Percentiles rank a stretch among this genome's conserved stretches.
Conservation (phyloP, 2,329 filamentous ascomycete genomes). For the Colletotrichum zoysiae region DNA sequence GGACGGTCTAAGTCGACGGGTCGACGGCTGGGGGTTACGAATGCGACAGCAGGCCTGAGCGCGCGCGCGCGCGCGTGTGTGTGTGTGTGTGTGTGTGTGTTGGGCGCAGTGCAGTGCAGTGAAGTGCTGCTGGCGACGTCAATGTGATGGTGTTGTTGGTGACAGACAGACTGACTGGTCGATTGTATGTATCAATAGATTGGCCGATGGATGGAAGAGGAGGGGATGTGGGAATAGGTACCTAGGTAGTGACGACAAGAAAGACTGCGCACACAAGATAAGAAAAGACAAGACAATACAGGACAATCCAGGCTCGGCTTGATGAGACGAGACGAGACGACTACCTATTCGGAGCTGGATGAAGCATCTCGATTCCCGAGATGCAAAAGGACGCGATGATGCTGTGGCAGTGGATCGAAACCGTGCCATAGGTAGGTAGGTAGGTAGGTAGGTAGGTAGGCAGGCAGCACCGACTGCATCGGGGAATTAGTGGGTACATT, state of each 20-base stretch:
- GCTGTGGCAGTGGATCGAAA: constrained; percentile 21
- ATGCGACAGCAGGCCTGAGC: constrained; percentile 21
- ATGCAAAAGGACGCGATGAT: constrained; percentile 20
- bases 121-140: constrained; percentile 7
- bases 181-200: neutral
- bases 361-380: constrained; percentile 31
- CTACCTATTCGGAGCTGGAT: neutral
- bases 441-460: too few relatives aligned
- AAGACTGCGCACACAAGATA: neutral
- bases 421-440: neutral
- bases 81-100: too few relatives aligned
- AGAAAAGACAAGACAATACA: constrained; percentile 18
- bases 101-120: neutral
- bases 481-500: constrained; percentile 30
- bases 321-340: constrained; percentile 9
- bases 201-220: neutral
- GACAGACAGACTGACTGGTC: neutral
- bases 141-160: constrained; percentile 12
- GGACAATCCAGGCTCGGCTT: neutral
- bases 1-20: constrained; percentile 18
- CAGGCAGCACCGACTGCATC: constrained; percentile 6
- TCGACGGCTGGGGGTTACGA: constrained; percentile 9
- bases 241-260: neutral
- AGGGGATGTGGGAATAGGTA: neutral
- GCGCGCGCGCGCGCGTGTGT: too few relatives aligned